A percentile compares a stretch with the other conserved stretches of the same genome.
phyloP scores from a whole-genome alignment of 225 moss, liverwort and hornwort genomes.

The Lunularia cruciata region DNA sequence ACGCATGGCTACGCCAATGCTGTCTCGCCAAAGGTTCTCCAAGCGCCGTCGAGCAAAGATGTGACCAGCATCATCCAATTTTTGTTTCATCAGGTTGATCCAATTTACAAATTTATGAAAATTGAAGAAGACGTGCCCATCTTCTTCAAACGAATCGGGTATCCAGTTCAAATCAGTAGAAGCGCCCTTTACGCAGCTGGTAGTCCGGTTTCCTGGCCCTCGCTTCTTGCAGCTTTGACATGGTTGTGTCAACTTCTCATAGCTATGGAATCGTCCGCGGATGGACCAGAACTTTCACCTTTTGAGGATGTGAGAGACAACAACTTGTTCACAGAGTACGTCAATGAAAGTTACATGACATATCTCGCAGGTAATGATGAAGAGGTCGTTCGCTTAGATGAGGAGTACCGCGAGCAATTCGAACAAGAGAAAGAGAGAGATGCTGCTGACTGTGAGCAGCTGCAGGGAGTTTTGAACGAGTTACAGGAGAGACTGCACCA shows the following conservation, averaged over 20 bases:
- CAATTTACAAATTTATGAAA: slow-evolving; percentile 61
- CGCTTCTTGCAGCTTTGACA: slow-evolving; percentile 77
- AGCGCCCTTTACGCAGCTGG: slow-evolving; percentile 92
- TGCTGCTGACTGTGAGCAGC: slow-evolving; percentile 39
- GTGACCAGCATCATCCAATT: slow-evolving; percentile 76
- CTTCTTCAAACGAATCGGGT: slow-evolving; percentile 77
- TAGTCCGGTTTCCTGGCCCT: slow-evolving; percentile 92
- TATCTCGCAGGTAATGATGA: slow-evolving; percentile 71
- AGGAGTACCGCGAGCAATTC: slow-evolving; percentile 43
- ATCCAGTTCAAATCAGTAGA: slow-evolving; percentile 87
- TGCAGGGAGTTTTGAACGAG: slow-evolving; percentile 38
- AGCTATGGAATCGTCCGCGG: slow-evolving; percentile 53
- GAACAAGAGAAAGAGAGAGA: slow-evolving; percentile 45
- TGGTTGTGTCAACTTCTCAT: slow-evolving; percentile 70
- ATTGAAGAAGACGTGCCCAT: slow-evolving; percentile 90
- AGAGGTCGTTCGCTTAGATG: slow-evolving; percentile 41
- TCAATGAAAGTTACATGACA: slow-evolving; percentile 46
- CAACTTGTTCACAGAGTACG: slow-evolving; percentile 45
- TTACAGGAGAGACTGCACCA: slow-evolving; percentile 51
- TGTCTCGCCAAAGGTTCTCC: slow-evolving; percentile 70
- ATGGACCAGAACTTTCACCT: slow-evolving; percentile 23
- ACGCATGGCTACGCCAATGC: slow-evolving; percentile 64
- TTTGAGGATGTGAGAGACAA: slow-evolving; percentile 50
- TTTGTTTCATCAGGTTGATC: slow-evolving; percentile 70
- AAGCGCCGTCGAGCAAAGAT: slow-evolving; percentile 80